These are phyloP conservation scores for Clonostachys rosea DNA, from an alignment of 2,329 filamentous ascomycete genomes.

Conservation along the genomic window DNA sequence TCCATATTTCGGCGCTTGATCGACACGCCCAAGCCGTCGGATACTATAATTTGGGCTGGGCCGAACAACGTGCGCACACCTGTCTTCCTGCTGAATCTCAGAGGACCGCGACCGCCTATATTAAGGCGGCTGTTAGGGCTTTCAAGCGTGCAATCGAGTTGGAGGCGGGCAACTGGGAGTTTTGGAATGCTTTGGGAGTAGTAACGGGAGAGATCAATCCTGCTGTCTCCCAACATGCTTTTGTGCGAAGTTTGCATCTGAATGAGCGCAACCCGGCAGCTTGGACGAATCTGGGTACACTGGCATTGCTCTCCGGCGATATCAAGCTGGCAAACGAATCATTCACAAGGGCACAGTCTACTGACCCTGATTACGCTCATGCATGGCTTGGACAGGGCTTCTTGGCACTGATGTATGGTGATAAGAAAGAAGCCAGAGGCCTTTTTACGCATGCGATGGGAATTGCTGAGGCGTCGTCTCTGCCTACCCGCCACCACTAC, in stretches of 20 bases:
- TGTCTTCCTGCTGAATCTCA: slow-evolving; percentile 50
- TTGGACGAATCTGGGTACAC: slow-evolving; percentile 87
- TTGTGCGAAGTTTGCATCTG: slow-evolving; percentile 86
- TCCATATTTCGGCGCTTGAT: slow-evolving; percentile 69
- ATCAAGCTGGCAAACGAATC: slow-evolving; percentile 81
- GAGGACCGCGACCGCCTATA: slow-evolving; percentile 61
- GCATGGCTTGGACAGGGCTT: slow-evolving; percentile 94
- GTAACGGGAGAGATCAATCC: slow-evolving; percentile 84
- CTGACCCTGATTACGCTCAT: slow-evolving; percentile 87
- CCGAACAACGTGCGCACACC: slow-evolving; percentile 76
- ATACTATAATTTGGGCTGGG: slow-evolving; percentile 96
- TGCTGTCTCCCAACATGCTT: slow-evolving; percentile 85
- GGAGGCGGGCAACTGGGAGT: slow-evolving; percentile 89
- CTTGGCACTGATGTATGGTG: slow-evolving; percentile 72
- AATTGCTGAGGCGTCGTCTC: slow-evolving; percentile 73
- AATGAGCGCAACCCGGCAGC: slow-evolving; percentile 81
- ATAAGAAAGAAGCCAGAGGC: slow-evolving; percentile 71
- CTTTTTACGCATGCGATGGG: slow-evolving; percentile 94
- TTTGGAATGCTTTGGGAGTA: slow-evolving; percentile 95
- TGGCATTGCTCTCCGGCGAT: slow-evolving; percentile 84
- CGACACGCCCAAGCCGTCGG: slow-evolving; percentile 88
- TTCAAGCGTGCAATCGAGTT: slow-evolving; percentile 97
- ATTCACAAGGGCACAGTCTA: slow-evolving; percentile 87
- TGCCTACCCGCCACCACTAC: slow-evolving; percentile 74
- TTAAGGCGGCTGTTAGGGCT: slow-evolving; percentile 78